Base-by-base conservation (phyloP, 352 stramenopile genomes). In the Globisporangium viniferum region DNA sequence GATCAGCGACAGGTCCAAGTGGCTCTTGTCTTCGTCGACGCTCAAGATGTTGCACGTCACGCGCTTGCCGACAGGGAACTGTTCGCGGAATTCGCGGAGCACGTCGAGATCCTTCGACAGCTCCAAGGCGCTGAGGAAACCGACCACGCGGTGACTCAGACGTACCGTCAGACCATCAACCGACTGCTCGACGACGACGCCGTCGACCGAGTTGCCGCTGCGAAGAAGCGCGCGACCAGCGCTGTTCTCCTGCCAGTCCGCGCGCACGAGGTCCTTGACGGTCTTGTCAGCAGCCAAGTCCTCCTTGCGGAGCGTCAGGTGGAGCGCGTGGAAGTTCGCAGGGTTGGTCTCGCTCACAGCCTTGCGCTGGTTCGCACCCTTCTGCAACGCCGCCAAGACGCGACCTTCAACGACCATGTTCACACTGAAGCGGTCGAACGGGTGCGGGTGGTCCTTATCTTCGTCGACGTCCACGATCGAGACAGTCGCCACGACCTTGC, bases 311-410 rank as follows among this genome's bases (percentile, higher is more conserved):
- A 97, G 73, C 39, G 88, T 94, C 15, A 97, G 56, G 59, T 89
- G 81, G 20, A 97, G 57, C 12, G 78, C 75, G 64, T 84, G 81
- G 71, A 92, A 95, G 67, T 80, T 90, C 22, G 82, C 82, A 0
- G 84, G 79, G 72, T 97, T 97, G 2, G 70, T 72, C 53, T 89
- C 80, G 51, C 84, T 90, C 27, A 97, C 82, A 44, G 88, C 79
- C 72, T 95, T 94, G 53, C 88, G 82, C 74, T 97, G 89, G 80
- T 97, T 95, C 27, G 84, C 76, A 29, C 89, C 89, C 73, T 95
- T 95, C 27, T 82, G 73, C 0, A 87, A 64, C 12, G 91, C 75
- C 8, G 83, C 73, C 31, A 97, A 73, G 22, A 95, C 73, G 64
- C 87, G 85, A 29, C 84, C 89, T 24, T 70, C 77, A 6, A 97